Conservation (phyloP, 73 alveolate genomes). For the Tetrahymena borealis region DNA sequence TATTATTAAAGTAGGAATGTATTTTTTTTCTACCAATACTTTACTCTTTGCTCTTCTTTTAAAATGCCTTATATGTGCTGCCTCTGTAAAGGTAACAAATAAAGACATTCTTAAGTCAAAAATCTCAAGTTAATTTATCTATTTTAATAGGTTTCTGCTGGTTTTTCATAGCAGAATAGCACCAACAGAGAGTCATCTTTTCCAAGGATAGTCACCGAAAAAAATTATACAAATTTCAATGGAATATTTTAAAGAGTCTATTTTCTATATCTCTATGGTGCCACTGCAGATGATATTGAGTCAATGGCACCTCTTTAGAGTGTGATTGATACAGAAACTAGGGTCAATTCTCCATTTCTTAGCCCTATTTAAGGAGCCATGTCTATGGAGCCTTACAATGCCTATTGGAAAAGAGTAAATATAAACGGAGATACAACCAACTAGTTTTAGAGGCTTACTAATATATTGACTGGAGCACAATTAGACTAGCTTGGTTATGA, state of each 20-base stretch:
- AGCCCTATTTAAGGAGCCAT: background rate
- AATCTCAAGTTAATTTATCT: too few relatives aligned
- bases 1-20: too few relatives aligned
- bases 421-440: background rate
- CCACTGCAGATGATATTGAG: background rate
- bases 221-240: background rate
- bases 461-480: background rate
- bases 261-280: background rate
- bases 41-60: too few relatives aligned
- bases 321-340: background rate
- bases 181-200: too few relatives aligned
- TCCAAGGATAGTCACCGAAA: too few relatives aligned
- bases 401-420: background rate
- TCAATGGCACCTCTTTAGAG: background rate
- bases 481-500: background rate
- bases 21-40: too few relatives aligned
- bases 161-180: too few relatives aligned
- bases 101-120: too few relatives aligned
- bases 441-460: background rate
- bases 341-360: background rate
- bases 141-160: too few relatives aligned
- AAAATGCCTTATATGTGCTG: too few relatives aligned
- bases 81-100: too few relatives aligned
- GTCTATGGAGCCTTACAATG: background rate
- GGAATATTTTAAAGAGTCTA: background rate